A percentile compares a stretch with the other conserved stretches of the same genome.
Evolutionary conservation across 768 basidiomycete genomes (phyloP).

Genomic region (Mycena maculata): DNA sequence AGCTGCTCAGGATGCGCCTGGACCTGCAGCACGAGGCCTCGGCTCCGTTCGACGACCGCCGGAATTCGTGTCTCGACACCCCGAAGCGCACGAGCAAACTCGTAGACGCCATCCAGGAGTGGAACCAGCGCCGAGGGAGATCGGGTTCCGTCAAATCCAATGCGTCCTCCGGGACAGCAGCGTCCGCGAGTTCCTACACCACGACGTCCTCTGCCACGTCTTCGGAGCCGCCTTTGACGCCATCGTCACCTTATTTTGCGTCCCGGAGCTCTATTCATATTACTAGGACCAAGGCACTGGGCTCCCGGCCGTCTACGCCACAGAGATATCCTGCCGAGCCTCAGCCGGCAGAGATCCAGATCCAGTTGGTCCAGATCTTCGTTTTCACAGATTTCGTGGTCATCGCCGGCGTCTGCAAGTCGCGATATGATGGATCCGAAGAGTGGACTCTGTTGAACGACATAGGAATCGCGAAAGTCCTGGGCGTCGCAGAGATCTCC

Average conservation of each 20-base stretch:
- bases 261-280: background rate
- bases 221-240: conserved; percentile 18
- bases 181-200: conserved; percentile 11
- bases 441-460: conserved; percentile 28
- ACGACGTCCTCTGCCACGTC: conserved; percentile 19
- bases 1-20: conserved; percentile 52
- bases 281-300: background rate
- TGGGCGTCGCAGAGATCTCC: conserved; percentile 19
- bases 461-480: conserved; percentile 18
- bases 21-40: background rate
- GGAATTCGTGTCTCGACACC: background rate
- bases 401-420: conserved; percentile 15
- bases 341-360: conserved; percentile 2
- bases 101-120: conserved; percentile 56
- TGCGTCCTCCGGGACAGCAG: conserved; percentile 13
- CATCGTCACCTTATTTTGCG: conserved; percentile 20
- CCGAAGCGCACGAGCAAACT: conserved; percentile 46
- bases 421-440: conserved; percentile 19
- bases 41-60: background rate
- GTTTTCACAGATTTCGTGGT: conserved; percentile 33
- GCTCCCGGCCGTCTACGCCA: background rate
- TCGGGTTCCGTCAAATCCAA: conserved; percentile 48
- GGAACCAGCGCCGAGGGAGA: conserved; percentile 55
- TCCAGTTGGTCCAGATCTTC: conserved; percentile 26
- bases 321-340: background rate